phyloP scores from a whole-genome alignment of 768 basidiomycete genomes.

The Amanita pseudoporphyria region DNA sequence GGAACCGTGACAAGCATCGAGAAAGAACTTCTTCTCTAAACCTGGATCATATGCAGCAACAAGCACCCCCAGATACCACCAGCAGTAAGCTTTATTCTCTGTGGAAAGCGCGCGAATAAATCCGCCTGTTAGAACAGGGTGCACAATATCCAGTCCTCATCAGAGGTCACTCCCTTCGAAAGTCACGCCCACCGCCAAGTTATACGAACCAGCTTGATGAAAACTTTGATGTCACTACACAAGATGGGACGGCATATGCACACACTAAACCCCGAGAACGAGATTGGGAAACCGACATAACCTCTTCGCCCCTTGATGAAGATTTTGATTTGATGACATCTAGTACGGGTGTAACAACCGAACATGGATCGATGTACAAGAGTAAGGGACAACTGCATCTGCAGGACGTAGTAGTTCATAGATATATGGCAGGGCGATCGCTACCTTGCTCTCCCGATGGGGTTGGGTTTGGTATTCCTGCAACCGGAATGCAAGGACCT shows the following conservation, averaged over 20 bases:
- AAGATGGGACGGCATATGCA: neutral
- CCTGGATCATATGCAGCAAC: neutral
- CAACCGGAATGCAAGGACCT: neutral
- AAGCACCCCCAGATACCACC: neutral
- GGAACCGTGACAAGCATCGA: neutral
- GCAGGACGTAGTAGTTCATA: neutral
- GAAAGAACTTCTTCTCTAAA: neutral
- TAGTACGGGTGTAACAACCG: constrained; percentile 7
- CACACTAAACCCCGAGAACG: neutral
- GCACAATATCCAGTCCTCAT: constrained; percentile 6
- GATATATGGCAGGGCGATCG: neutral
- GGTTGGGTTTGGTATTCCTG: neutral
- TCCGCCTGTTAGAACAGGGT: neutral
- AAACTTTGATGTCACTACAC: constrained; percentile 1
- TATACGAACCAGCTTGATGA: neutral
- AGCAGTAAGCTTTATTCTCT: neutral
- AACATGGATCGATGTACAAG: constrained; percentile 2
- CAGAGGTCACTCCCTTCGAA: constrained; percentile 5
- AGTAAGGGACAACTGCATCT: neutral
- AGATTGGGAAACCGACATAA: constrained; percentile 12
- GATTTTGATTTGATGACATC: constrained; percentile 28
- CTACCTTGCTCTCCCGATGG: neutral
- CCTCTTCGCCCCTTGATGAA: constrained; percentile 25
- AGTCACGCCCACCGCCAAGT: neutral
- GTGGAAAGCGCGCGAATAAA: neutral